Conservation (phyloP, 1,284 basidiomycete genomes). For the Ceratobasidium sp. region DNA sequence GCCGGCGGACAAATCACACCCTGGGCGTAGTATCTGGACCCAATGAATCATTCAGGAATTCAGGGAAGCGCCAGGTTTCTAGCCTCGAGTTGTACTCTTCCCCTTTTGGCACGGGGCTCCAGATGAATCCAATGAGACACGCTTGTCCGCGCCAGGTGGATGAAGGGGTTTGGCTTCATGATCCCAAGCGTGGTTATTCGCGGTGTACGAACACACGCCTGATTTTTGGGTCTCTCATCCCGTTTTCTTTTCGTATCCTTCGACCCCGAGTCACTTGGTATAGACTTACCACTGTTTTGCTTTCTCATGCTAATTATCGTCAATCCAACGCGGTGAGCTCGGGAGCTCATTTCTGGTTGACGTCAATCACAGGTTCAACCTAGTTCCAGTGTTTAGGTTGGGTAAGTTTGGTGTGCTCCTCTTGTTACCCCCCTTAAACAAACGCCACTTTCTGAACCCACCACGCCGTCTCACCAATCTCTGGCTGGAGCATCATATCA, state of each 20-base stretch:
- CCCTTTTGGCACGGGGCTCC: conserved; percentile 18
- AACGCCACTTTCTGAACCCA: conserved; percentile 40
- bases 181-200: neutral
- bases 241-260: conserved; percentile 21
- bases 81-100: conserved; percentile 12
- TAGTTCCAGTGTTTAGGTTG: conserved; percentile 25
- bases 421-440: conserved; percentile 8
- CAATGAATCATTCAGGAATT: neutral
- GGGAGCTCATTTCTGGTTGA: conserved; percentile 37
- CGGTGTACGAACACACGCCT: conserved; percentile 11
- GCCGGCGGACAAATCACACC: neutral
- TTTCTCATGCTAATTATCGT: conserved; percentile 29
- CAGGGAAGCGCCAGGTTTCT: conserved; percentile 31
- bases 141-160: conserved; percentile 16
- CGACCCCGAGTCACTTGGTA: conserved; percentile 7
- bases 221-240: neutral
- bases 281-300: conserved; percentile 25
- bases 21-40: neutral
- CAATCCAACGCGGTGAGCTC: conserved; percentile 25
- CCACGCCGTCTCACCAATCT: conserved; percentile 24
- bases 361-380: conserved; percentile 39
- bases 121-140: conserved; percentile 29
- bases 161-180: conserved; percentile 34
- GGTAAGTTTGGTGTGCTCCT: conserved; percentile 29
- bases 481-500: conserved; percentile 26